These are phyloP conservation scores for Ustilago xerochloae DNA, from an alignment of 1,284 basidiomycete genomes.

Conservation along the genomic window DNA sequence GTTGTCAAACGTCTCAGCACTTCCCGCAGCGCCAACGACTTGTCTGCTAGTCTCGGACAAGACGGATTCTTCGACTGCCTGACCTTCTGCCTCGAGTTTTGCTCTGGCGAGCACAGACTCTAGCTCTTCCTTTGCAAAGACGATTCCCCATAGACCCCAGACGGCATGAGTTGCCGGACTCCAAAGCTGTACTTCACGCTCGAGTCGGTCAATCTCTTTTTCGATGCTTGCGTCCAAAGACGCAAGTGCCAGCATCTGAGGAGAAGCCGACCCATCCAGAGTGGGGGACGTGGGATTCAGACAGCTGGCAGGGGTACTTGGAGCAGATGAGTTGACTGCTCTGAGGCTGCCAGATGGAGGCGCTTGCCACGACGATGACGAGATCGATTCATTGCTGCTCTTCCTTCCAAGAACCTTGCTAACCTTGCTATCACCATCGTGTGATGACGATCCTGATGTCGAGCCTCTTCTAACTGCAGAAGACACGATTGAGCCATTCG, in stretches of 20 bases:
- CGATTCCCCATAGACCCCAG: constrained; percentile 66
- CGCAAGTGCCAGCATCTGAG: constrained; percentile 37
- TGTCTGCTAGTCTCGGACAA: constrained; percentile 13
- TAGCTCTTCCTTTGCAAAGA: constrained; percentile 60
- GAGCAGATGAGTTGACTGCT: constrained; percentile 22
- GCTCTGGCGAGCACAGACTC: constrained; percentile 44
- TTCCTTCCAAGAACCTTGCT: constrained; percentile 1
- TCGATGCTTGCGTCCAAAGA: constrained; percentile 51
- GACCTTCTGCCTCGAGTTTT: constrained; percentile 27
- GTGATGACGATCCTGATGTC: not conserved
- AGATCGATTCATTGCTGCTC: constrained; percentile 42
- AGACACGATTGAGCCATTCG: constrained; percentile 11
- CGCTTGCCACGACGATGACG: constrained; percentile 46
- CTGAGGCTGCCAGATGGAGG: constrained; percentile 26
- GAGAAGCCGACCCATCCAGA: constrained; percentile 39
- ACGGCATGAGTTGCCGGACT: constrained; percentile 62
- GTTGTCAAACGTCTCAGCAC: constrained; percentile 62
- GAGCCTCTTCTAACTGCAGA: constrained; percentile 2
- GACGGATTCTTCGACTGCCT: constrained; percentile 26
- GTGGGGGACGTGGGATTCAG: constrained; percentile 13
- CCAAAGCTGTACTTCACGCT: constrained; percentile 62
- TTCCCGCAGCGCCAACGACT: constrained; percentile 17
- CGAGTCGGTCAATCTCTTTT: constrained; percentile 62
- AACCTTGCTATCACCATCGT: not conserved
- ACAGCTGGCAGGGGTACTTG: constrained; percentile 30